Percentiles rank a stretch among this genome's conserved stretches.
Conservation (phyloP, 139 green algal species). For the Ulvella scutata region DNA sequence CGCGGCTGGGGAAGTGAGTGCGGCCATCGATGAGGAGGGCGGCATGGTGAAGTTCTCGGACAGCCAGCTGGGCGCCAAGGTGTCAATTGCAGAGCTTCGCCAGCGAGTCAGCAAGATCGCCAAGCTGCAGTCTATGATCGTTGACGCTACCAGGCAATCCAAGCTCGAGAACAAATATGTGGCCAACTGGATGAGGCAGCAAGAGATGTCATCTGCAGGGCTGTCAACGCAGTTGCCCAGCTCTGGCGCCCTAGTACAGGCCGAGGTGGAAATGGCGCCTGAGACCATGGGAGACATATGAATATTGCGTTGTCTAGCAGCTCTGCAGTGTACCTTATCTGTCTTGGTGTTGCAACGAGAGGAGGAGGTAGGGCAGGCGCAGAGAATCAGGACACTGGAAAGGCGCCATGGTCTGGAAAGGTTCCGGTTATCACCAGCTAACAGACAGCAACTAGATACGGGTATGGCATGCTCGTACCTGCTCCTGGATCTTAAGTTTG, state of each 20-base stretch:
- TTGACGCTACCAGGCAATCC: not conserved
- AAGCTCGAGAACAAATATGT: not conserved
- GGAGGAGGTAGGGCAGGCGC: too few relatives aligned
- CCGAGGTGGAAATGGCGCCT: not conserved
- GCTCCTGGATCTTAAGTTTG: too few relatives aligned
- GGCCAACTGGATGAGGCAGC: not conserved
- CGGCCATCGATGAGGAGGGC: not conserved
- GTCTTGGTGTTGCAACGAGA: too few relatives aligned
- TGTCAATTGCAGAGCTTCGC: not conserved
- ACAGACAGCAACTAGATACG: too few relatives aligned
- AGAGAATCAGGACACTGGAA: too few relatives aligned
- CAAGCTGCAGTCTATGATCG: not conserved
- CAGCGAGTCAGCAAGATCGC: not conserved
- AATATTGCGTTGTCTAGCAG: too few relatives aligned
- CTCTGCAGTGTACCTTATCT: too few relatives aligned
- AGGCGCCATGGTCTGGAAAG: too few relatives aligned
- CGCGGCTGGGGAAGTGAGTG: not conserved
- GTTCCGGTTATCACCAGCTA: too few relatives aligned
- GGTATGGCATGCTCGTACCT: too few relatives aligned
- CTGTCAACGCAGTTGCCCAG: not conserved
- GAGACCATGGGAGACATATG: not conserved
- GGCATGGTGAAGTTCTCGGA: not conserved
- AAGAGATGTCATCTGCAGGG: not conserved
- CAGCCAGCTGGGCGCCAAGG: not conserved
- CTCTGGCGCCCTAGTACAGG: not conserved